Percentiles rank a stretch among this genome's conserved stretches.
Conservation (phyloP, 108 stramenopile species). For the Cyclotella distinguenda region DNA sequence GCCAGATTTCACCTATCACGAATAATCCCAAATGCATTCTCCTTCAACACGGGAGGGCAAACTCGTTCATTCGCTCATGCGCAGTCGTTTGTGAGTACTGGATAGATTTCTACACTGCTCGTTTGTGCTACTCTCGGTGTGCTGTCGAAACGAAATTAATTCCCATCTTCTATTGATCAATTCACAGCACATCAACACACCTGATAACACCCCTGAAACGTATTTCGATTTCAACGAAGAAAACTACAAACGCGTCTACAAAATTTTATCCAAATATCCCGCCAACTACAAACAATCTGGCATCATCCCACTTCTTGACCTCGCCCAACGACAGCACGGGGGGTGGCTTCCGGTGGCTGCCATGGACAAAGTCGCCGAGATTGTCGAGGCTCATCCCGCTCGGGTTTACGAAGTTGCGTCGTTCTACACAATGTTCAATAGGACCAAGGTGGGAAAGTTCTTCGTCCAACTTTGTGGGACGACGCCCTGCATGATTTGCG, state of each 20-base stretch:
- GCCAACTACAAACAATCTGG: slow-evolving; percentile 97
- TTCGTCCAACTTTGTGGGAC: slow-evolving; percentile 99
- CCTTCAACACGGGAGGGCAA: slow-evolving; percentile 3
- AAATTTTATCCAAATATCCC: slow-evolving; percentile 93
- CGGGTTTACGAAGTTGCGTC: slow-evolving; percentile 98
- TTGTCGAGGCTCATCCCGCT: slow-evolving; percentile 87
- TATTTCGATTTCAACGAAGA: slow-evolving; percentile 94
- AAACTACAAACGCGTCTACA: slow-evolving; percentile 92
- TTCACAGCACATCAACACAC: slow-evolving; percentile 90
- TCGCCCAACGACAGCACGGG: slow-evolving; percentile 96
- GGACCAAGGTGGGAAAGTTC: slow-evolving; percentile 99
- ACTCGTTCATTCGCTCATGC: slow-evolving; percentile 39
- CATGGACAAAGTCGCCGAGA: slow-evolving; percentile 98
- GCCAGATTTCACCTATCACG: slow-evolving; percentile 19
- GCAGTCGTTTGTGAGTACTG: slow-evolving; percentile 47
- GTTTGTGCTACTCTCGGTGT: neutral
- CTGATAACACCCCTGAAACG: slow-evolving; percentile 89
- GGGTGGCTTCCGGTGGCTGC: slow-evolving; percentile 98
- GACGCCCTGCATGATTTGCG: slow-evolving; percentile 99
- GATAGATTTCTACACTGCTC: too few species aligned
- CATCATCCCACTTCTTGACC: slow-evolving; percentile 94
- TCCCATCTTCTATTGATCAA: neutral
- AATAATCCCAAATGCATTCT: slow-evolving; percentile 11
- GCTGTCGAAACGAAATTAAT: neutral
- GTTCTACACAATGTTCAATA: slow-evolving; percentile 99